Base-by-base conservation (phyloP, 1,284 basidiomycete species). In the Cystobasidium sp. region DNA sequence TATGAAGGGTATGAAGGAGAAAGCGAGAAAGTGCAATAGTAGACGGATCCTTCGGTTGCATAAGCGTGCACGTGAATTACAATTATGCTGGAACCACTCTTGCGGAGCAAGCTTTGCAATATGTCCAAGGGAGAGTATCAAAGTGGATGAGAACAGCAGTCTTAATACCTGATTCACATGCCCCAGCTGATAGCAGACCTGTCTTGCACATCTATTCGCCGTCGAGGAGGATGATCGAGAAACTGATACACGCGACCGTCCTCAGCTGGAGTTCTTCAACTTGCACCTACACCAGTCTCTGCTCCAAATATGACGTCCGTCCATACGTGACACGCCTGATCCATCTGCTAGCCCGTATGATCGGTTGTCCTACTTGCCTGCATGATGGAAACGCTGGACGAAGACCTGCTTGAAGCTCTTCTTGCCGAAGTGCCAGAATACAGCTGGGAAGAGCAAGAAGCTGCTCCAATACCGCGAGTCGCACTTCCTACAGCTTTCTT, bases 371-470 rank as follows among this genome's bases (percentile, higher is more conserved):
- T 22, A 43, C 44, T 44, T 49, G 43, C 9, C 18, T 24, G 39
- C 10, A 43, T 41, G 16, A 68, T 68, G 66, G 69, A 71, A 12
- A 55, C 58, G 47, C 61, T 71, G 55, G 51, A 55, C 31, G 22
- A 41, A 43, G 70, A 73, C 51, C 49, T 73, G 46, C 70, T 73
- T 8, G 62, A 73, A 37, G 62, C 63, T 12, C 43, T 73, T 8
- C 46, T 55, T 12, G 70, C 43, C 39, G 44, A 65, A n/a, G 41
- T 49, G 44, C 63, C 70, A 41, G 62, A 64, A 18, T 66, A 66
- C 46, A 58, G 52, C 70, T 73, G 70, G 70, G 51, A 65, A 46
- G 70, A 66, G 9, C 70, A 62, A n/a, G 70, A 44, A 7, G 31
- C 37, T 3, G 70, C 70, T 20, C 62, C 62, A 7, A 24, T 73